Evolutionary conservation across 2,329 filamentous ascomycete genomes (phyloP).

Genomic region (Didymosphaeria variabile): DNA sequence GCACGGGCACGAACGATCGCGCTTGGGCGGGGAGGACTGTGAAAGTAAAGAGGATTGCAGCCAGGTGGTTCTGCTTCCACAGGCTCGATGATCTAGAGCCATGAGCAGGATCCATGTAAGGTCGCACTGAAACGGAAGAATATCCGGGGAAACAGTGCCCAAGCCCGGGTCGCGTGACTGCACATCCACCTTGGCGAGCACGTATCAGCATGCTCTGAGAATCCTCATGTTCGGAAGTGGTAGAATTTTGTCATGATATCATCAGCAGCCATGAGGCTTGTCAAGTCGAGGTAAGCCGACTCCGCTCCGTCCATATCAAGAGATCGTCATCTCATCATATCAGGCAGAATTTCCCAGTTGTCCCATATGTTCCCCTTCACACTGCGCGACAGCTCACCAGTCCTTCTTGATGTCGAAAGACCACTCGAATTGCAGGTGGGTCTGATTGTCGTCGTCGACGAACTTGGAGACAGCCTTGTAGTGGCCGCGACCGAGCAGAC

Average conservation of each 20-base stretch:
- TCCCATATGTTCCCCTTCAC: constrained; percentile 1
- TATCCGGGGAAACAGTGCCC: not conserved
- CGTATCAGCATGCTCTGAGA: not conserved
- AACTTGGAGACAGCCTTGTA: constrained; percentile 92
- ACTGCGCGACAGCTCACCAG: constrained; percentile 67
- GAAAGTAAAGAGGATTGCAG: constrained; percentile 52
- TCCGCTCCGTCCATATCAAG: constrained; percentile 8
- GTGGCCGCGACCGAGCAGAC: constrained; percentile 88
- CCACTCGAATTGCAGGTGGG: constrained; percentile 93
- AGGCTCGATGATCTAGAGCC: constrained; percentile 19
- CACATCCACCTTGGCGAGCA: not conserved
- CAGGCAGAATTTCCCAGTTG: constrained; percentile 10
- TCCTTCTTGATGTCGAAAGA: constrained; percentile 96
- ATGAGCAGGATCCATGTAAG: not conserved
- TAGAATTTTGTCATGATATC: constrained; percentile 20
- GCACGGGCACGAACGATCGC: constrained; percentile 41
- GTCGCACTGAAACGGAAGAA: not conserved
- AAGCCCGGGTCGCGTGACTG: not conserved
- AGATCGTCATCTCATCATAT: constrained; percentile 18
- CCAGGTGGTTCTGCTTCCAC: constrained; percentile 54
- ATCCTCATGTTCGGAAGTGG: not conserved
- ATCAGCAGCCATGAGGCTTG: constrained; percentile 38
- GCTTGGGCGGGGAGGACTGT: constrained; percentile 61
- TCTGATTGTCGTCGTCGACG: constrained; percentile 92
- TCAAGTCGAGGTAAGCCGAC: constrained; percentile 26